These are phyloP conservation scores for Basidioascus undulatus DNA, from an alignment of 768 basidiomycete species.

Conservation along the genomic window DNA sequence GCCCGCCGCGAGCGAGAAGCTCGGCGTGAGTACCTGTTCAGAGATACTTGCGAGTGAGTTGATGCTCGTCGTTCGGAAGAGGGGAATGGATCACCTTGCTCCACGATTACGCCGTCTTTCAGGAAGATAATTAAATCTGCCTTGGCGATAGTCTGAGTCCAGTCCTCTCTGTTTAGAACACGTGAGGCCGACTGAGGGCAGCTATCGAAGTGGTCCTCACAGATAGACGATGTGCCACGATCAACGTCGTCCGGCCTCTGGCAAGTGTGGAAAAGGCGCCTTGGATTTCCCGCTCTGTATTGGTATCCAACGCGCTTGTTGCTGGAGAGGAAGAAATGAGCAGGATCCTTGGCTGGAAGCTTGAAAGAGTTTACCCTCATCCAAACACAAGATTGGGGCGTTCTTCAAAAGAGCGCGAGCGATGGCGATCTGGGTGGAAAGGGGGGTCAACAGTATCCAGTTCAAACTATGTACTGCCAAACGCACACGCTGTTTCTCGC, in stretches of 20 bases:
- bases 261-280: slow-evolving; percentile 47
- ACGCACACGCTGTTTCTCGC: slow-evolving; percentile 76
- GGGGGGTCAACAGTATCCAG: neutral
- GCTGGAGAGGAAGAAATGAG: slow-evolving; percentile 23
- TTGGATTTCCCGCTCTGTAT: slow-evolving; percentile 78
- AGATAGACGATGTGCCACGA: slow-evolving; percentile 16
- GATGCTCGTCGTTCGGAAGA: too few relatives aligned
- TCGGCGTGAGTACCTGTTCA: slow-evolving; percentile 24
- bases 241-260: slow-evolving; percentile 19
- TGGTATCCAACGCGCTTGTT: slow-evolving; percentile 50
- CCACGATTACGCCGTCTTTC: slow-evolving; percentile 67
- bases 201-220: too few relatives aligned
- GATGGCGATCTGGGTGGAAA: slow-evolving; percentile 27
- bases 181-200: too few relatives aligned
- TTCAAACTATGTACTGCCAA: too few relatives aligned
- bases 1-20: slow-evolving; percentile 1
- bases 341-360: slow-evolving; percentile 50
- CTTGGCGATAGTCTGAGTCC: slow-evolving; percentile 32
- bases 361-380: too few relatives aligned
- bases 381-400: too few relatives aligned
- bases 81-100: too few relatives aligned
- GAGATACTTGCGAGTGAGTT: too few relatives aligned
- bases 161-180: too few relatives aligned
- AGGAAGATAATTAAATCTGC: slow-evolving; percentile 68
- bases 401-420: slow-evolving; percentile 69